A percentile compares a stretch with the other conserved stretches of the same genome.
These are phyloP conservation scores for Biscogniauxia marginata DNA, from an alignment of 2,329 filamentous ascomycete genomes.

Conservation along the genomic window DNA sequence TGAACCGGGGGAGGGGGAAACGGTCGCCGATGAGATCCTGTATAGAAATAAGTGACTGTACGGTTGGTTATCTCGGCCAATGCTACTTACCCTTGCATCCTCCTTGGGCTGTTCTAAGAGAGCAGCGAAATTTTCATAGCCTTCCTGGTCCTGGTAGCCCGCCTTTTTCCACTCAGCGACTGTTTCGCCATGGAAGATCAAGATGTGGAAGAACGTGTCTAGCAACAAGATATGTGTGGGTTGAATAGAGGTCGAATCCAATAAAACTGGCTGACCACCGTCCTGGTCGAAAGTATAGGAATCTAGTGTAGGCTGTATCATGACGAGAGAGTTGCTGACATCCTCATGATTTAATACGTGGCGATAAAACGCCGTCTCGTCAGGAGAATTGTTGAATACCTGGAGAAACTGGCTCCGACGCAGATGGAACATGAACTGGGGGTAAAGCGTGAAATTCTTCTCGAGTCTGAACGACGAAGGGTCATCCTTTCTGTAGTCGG, in stretches of 20 bases:
- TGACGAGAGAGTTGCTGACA: conserved; percentile 92
- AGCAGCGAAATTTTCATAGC: conserved; percentile 91
- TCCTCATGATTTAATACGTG: conserved; percentile 98
- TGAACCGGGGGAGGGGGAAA: conserved; percentile 97
- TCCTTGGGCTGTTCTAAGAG: conserved; percentile 93
- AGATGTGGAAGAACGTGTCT: conserved; percentile 98
- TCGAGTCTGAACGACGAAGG: conserved; percentile 94
- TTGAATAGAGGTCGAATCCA: conserved; percentile 96
- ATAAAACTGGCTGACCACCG: conserved; percentile 84
- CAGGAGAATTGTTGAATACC: conserved; percentile 98
- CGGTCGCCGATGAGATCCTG: conserved; percentile 95
- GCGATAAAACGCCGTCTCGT: conserved; percentile 98
- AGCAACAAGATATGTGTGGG: conserved; percentile 89
- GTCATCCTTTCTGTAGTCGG: conserved; percentile 97
- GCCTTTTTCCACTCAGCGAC: conserved; percentile 98
- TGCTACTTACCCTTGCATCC: conserved; percentile 75
- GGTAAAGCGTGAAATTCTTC: conserved; percentile 98
- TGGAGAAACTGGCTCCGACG: conserved; percentile 96
- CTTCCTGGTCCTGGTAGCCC: conserved; percentile 96
- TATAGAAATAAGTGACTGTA: conserved; percentile 19
- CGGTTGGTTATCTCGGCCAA: background rate
- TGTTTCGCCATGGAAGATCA: conserved; percentile 98
- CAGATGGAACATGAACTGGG: conserved; percentile 99
- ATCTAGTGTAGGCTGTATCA: conserved; percentile 98
- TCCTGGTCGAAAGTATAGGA: conserved; percentile 97